Evolutionary conservation across 1,284 basidiomycete genomes (phyloP).

Genomic region (Naganishia albida): DNA sequence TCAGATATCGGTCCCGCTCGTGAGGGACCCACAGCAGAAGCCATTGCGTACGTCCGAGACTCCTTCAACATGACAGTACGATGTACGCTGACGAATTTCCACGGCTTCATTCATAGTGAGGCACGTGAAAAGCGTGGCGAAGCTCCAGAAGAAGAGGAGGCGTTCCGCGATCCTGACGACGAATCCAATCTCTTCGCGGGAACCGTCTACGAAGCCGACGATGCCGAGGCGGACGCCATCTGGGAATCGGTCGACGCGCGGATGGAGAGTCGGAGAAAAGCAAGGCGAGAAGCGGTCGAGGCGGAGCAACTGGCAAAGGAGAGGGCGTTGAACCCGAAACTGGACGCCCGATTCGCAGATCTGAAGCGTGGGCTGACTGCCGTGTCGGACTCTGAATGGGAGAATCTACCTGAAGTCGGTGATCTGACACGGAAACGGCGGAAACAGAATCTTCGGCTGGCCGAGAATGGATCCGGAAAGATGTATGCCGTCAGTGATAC

Average conservation of each 20-base stretch:
- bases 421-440: slow-evolving; percentile 91
- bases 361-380: slow-evolving; percentile 83
- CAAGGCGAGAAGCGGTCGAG: slow-evolving; percentile 61
- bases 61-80: neutral
- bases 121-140: slow-evolving; percentile 81
- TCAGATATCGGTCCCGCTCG: slow-evolving; percentile 98
- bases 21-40: slow-evolving; percentile 87
- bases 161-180: slow-evolving; percentile 93
- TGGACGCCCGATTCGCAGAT: slow-evolving; percentile 77
- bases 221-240: slow-evolving; percentile 94
- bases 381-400: slow-evolving; percentile 92
- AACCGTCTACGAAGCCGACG: slow-evolving; percentile 93
- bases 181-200: slow-evolving; percentile 95
- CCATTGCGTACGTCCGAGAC: slow-evolving; percentile 66
- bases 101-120: slow-evolving; percentile 58
- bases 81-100: neutral
- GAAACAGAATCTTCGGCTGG: slow-evolving; percentile 71
- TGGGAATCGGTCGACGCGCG: slow-evolving; percentile 86
- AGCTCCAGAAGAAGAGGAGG: slow-evolving; percentile 64
- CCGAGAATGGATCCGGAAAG: slow-evolving; percentile 59
- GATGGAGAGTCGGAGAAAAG: slow-evolving; percentile 83
- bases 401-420: slow-evolving; percentile 89
- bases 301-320: slow-evolving; percentile 50
- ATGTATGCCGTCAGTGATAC: slow-evolving; percentile 90
- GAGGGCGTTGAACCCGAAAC: slow-evolving; percentile 53